Base-by-base conservation (phyloP, 768 basidiomycete genomes). In the Amanita jacksonii region DNA sequence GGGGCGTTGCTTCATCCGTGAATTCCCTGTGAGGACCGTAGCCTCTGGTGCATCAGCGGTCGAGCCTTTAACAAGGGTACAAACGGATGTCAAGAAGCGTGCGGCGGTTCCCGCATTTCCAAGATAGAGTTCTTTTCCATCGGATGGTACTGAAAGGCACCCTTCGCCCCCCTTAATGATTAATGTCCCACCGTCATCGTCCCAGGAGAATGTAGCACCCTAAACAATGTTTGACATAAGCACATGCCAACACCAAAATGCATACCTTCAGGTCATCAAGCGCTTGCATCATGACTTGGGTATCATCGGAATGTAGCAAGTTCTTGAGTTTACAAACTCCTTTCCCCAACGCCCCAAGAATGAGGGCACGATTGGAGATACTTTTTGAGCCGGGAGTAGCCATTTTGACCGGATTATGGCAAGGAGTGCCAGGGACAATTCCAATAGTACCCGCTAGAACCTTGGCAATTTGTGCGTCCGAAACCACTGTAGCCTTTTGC, bases 221-320 rank as follows among this genome's bases (percentile, higher is more conserved):
- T 91, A 51, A 0, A 47, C 13, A 40, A 38, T 43, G 36, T 10
- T 37, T 42, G 25, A 33, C 10, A 34, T 23, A 10, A 25, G 12
- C 41, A 45, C 31, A 10, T 45, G 27, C 28, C n/a, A 23, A 35
- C 47, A 37, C 35, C 23, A 45, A 25, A 13, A 43, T 28, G 53
- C 67, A 27, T 45, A 86, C 90, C 70, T 92, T 83, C 50, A 99
- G 76, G 42, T 91, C 88, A 33, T 77, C 67, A 23, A 98, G 71
- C 25, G 93, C 94, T 3, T 81, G 72, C 92, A 98, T 98, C 96
- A 99, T 99, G 43, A 99, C 94, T 53, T 93, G 91, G 0, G 96
- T 99, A 58, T 99, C 94, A 55, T 98, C 94, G 3, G 92, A 96
- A 58, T 98, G 94, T 27, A 99, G 69, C 4, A 99, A 65, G 54